Evolutionary conservation across 2,329 filamentous ascomycete species (phyloP).

Genomic region (Colletotrichum higginsianum): DNA sequence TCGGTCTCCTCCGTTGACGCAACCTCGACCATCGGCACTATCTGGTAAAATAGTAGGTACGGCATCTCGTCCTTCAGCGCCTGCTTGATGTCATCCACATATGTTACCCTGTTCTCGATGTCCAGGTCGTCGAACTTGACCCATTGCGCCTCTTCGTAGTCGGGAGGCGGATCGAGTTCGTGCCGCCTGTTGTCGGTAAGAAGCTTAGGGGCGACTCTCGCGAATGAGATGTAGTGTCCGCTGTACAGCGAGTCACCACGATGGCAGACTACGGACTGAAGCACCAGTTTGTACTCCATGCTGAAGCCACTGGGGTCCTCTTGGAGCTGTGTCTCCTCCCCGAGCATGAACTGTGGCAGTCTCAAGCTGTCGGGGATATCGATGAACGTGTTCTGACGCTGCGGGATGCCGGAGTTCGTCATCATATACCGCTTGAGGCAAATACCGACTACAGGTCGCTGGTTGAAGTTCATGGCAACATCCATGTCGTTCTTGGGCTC

Average conservation of each 20-base stretch:
- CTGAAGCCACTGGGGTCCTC: slow-evolving; percentile 75
- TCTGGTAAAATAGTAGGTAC: slow-evolving; percentile 95
- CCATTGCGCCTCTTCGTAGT: slow-evolving; percentile 84
- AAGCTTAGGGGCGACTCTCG: slow-evolving; percentile 78
- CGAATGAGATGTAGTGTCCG: slow-evolving; percentile 92
- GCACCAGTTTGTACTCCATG: slow-evolving; percentile 91
- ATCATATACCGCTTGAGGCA: slow-evolving; percentile 93
- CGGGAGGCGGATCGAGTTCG: slow-evolving; percentile 71
- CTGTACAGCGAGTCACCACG: slow-evolving; percentile 87
- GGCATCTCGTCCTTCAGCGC: slow-evolving; percentile 90
- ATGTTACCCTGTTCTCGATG: slow-evolving; percentile 76
- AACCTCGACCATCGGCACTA: slow-evolving; percentile 86
- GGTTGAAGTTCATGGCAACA: slow-evolving; percentile 89
- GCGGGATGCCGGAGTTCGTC: slow-evolving; percentile 76
- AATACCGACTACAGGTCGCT: slow-evolving; percentile 89
- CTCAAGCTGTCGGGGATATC: slow-evolving; percentile 89
- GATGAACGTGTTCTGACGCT: slow-evolving; percentile 84
- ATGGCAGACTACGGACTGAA: slow-evolving; percentile 95
- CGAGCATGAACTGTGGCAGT: slow-evolving; percentile 88
- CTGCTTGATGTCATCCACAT: slow-evolving; percentile 83
- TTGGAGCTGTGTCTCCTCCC: slow-evolving; percentile 78
- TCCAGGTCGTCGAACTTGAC: slow-evolving; percentile 92
- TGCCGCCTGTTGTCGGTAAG: slow-evolving; percentile 72
- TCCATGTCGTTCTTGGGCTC: slow-evolving; percentile 79
- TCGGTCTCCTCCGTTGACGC: slow-evolving; percentile 64